phyloP scores from a whole-genome alignment of 306 rosid genomes.

The Potentilla sterilis region DNA sequence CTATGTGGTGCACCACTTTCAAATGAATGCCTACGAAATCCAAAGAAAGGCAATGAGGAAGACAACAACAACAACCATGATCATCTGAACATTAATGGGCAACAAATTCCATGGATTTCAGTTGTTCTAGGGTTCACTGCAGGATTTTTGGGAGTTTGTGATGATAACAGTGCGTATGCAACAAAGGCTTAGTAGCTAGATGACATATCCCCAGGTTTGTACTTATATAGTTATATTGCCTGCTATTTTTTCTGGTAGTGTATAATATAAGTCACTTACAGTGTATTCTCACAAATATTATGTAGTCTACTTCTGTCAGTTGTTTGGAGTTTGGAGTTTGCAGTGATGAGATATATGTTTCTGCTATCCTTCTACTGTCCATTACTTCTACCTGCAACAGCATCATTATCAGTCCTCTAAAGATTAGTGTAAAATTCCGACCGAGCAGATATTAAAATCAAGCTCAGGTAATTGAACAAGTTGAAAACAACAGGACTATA shows the following conservation, averaged over 20 bases:
- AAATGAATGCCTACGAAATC: not conserved
- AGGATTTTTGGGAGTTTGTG: not conserved
- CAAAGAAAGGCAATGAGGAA: not conserved
- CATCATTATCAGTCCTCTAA: not conserved
- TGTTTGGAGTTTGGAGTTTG: not conserved
- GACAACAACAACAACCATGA: not conserved
- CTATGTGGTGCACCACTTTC: conserved; percentile 8
- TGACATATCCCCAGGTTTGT: not conserved
- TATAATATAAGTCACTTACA: not conserved
- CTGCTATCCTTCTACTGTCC: not conserved
- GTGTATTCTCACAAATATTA: not conserved
- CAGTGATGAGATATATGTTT: not conserved
- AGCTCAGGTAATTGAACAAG: not conserved
- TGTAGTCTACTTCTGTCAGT: not conserved
- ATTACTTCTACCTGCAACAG: not conserved
- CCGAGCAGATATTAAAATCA: not conserved
- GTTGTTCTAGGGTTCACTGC: not conserved
- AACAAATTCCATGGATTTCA: not conserved
- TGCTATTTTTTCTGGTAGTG: not conserved
- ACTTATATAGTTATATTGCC: not conserved
- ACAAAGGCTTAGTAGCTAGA: not conserved
- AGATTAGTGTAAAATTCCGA: not conserved
- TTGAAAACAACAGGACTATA: too few relatives aligned
- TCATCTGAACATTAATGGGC: not conserved
- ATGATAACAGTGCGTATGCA: not conserved